Conservation (phyloP, 164 flowering plant species). For the Cinnamomum micranthum region DNA sequence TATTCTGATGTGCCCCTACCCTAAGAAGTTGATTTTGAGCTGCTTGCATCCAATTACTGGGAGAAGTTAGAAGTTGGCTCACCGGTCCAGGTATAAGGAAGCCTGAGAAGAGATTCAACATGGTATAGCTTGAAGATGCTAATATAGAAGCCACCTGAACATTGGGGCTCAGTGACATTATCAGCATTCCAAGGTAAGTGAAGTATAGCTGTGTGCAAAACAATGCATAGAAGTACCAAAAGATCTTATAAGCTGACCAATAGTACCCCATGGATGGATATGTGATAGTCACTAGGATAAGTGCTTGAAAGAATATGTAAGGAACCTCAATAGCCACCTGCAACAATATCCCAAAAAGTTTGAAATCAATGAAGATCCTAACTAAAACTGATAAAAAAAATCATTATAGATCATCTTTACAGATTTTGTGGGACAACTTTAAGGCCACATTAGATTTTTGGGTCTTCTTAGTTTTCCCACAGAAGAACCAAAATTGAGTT, state of each 20-base stretch:
- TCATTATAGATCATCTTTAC: no score
- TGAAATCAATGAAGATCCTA: no score
- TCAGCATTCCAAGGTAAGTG: constrained; percentile 37
- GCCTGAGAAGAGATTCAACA: constrained; percentile 44
- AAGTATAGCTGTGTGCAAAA: constrained; percentile 32
- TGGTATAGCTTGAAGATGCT: constrained; percentile 30
- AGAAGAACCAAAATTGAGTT: no score
- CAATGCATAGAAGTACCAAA: constrained; percentile 33
- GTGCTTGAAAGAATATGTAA: constrained; percentile 26
- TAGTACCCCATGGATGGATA: constrained; percentile 35
- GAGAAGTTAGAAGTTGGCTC: constrained; percentile 2
- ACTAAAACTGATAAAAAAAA: no score
- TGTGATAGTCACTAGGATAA: constrained; percentile 28
- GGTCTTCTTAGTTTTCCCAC: no score
- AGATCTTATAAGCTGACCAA: constrained; percentile 31
- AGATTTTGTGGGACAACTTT: no score
- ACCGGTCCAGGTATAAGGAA: constrained; percentile 50
- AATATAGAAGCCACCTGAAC: constrained; percentile 33
- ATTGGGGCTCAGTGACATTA: constrained; percentile 32
- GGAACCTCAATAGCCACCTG: constrained; percentile 44
- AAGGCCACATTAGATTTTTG: no score
- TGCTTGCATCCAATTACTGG: no score
- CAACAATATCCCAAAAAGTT: neutral
- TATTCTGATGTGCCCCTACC: no score
- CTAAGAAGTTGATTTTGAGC: no score